Evolutionary conservation across 768 basidiomycete species (phyloP).

Genomic region (Lactifluus hygrophoroides): DNA sequence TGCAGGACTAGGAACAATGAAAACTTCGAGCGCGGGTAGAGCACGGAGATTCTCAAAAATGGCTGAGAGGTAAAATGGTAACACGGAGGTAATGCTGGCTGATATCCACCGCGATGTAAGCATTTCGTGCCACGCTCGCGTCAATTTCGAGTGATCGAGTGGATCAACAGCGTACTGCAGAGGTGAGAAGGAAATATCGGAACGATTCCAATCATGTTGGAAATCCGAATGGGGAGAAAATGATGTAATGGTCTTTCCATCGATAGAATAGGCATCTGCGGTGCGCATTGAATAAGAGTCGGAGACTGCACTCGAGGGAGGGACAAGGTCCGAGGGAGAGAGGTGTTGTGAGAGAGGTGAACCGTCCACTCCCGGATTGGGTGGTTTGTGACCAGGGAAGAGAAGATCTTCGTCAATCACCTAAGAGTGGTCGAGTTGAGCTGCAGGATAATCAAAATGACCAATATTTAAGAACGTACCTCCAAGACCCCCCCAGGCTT

Average conservation of each 20-base stretch:
- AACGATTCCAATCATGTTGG: neutral
- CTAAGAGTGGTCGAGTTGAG: conserved; percentile 27
- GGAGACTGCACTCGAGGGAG: neutral
- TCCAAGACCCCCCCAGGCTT: conserved; percentile 55
- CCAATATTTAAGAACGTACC: conserved; percentile 31
- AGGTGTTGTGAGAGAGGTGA: neutral
- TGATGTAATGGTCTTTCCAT: neutral
- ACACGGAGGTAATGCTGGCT: conserved; percentile 13
- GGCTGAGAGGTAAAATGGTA: conserved; percentile 19
- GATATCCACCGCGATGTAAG: conserved; percentile 16
- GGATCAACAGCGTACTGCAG: conserved; percentile 1
- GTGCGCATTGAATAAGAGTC: neutral
- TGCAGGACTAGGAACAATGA: neutral
- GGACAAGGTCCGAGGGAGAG: neutral
- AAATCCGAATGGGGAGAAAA: neutral
- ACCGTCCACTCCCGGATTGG: neutral
- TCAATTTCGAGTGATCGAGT: conserved; percentile 17
- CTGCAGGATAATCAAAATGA: neutral
- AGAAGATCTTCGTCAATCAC: conserved; percentile 67
- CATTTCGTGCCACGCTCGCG: conserved; percentile 20
- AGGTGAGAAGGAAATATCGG: neutral
- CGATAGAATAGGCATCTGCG: neutral
- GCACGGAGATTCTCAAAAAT: conserved; percentile 17
- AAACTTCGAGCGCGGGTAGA: conserved; percentile 17
- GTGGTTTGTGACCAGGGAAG: conserved; percentile 43